Conservation (phyloP, 73 alveolate genomes). For the Diophrys appendiculata region DNA sequence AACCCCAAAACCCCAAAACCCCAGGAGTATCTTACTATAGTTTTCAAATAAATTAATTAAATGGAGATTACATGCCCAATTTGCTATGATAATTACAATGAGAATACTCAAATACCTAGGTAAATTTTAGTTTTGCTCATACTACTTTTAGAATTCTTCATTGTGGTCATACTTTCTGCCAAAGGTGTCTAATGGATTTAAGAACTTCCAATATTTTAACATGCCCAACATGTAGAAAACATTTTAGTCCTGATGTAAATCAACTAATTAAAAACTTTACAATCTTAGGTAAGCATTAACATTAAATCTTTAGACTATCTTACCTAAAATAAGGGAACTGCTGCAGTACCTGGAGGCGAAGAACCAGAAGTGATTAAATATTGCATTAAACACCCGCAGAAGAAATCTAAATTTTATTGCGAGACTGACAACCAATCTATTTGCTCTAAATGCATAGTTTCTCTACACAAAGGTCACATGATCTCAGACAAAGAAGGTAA, state of each 20-base stretch:
- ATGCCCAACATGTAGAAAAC: constrained; percentile 71
- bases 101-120: constrained; percentile 36
- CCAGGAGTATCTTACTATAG: too few relatives aligned
- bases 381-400: constrained; percentile 61
- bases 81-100: constrained; percentile 54
- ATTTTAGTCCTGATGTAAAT: constrained; percentile 69
- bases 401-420: constrained; percentile 61
- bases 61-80: constrained; percentile 71
- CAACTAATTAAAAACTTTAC: constrained; percentile 69
- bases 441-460: constrained; percentile 59
- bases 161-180: constrained; percentile 83
- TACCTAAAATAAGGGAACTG: constrained; percentile 18
- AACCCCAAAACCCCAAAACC: constrained; percentile 28
- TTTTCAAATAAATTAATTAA: too few relatives aligned
- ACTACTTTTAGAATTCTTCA: constrained; percentile 57
- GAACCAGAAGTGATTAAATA: constrained; percentile 26
- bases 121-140: constrained; percentile 2
- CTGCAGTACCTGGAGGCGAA: constrained; percentile 22
- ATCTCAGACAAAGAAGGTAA: constrained; percentile 46
- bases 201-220: constrained; percentile 60
- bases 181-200: constrained; percentile 68
- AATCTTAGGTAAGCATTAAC: constrained; percentile 43
- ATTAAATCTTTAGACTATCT: constrained; percentile 33
- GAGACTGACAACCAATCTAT: constrained; percentile 42
- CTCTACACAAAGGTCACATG: constrained; percentile 55